Percentiles rank a stretch among this genome's conserved stretches.
These are phyloP conservation scores for Lachnellula willkommii DNA, from an alignment of 2,329 filamentous ascomycete species.

Conservation along the genomic window DNA sequence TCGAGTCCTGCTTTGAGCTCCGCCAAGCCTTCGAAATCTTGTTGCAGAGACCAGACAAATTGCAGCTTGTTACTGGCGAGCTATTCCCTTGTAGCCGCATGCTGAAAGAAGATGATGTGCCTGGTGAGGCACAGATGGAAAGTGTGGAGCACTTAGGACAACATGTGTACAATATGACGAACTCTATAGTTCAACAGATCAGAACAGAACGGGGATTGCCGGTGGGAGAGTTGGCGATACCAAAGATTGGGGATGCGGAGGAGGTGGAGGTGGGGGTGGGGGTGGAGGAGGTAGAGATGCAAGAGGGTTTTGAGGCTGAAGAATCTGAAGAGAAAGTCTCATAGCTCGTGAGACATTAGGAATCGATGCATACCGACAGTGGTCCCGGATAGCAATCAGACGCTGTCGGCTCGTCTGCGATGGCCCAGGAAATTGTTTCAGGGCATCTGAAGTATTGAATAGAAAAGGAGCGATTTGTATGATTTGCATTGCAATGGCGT, in stretches of 20 bases:
- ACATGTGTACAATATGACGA: conserved; percentile 95
- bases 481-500: conserved; percentile 1
- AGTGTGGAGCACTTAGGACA: conserved; percentile 90
- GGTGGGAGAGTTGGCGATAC: conserved; percentile 12
- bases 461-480: not conserved
- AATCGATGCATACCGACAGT: too few species aligned
- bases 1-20: conserved; percentile 83
- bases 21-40: conserved; percentile 79
- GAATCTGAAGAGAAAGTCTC: not conserved
- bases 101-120: conserved; percentile 41
- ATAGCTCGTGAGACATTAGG: too few species aligned
- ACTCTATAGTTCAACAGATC: conserved; percentile 35
- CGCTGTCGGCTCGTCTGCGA: too few species aligned
- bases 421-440: too few species aligned
- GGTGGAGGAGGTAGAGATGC: conserved; percentile 15
- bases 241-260: conserved; percentile 5
- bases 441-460: not conserved
- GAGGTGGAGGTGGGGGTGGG: conserved; percentile 15
- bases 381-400: too few species aligned
- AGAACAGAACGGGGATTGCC: conserved; percentile 27
- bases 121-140: conserved; percentile 69
- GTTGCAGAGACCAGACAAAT: conserved; percentile 70
- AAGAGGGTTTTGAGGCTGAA: conserved; percentile 23
- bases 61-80: conserved; percentile 78
- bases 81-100: conserved; percentile 67